phyloP scores from a whole-genome alignment of 1,284 basidiomycete genomes.

The Sanghuangporus sanghuang region DNA sequence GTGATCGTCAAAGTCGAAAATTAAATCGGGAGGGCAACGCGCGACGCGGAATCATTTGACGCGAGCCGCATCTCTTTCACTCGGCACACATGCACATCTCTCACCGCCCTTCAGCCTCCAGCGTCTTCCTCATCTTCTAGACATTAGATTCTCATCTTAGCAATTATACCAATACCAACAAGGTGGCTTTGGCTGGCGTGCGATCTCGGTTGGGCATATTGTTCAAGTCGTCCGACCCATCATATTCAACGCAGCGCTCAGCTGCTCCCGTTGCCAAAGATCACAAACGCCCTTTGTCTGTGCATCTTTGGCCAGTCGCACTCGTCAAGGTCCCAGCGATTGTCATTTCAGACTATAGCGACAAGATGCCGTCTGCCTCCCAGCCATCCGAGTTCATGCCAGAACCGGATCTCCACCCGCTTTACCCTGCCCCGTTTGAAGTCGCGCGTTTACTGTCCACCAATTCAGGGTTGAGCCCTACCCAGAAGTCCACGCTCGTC shows the following conservation, averaged over 20 bases:
- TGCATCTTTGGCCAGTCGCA: background rate
- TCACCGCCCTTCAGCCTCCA: background rate
- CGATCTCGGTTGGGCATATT: conserved; percentile 1
- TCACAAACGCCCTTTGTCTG: background rate
- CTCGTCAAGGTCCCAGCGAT: background rate
- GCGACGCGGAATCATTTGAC: background rate
- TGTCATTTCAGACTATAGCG: conserved; percentile 17
- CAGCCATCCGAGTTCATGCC: conserved; percentile 47
- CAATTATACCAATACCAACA: background rate
- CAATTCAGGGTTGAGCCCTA: conserved; percentile 58
- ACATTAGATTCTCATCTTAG: background rate
- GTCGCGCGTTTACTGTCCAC: conserved; percentile 58
- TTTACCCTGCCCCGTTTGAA: conserved; percentile 64
- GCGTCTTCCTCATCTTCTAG: background rate
- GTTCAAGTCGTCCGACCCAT: conserved; percentile 3
- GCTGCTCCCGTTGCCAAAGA: background rate
- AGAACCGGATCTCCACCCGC: conserved; percentile 71
- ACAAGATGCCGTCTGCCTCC: conserved; percentile 21
- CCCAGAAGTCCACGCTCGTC: conserved; percentile 63
- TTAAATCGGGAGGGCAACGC: background rate
- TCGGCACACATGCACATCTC: background rate
- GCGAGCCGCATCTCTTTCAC: background rate
- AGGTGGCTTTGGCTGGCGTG: conserved; percentile 1
- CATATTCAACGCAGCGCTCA: background rate
- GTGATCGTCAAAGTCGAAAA: background rate